Conservation (phyloP, 768 basidiomycete species). For the Russula foetens region DNA sequence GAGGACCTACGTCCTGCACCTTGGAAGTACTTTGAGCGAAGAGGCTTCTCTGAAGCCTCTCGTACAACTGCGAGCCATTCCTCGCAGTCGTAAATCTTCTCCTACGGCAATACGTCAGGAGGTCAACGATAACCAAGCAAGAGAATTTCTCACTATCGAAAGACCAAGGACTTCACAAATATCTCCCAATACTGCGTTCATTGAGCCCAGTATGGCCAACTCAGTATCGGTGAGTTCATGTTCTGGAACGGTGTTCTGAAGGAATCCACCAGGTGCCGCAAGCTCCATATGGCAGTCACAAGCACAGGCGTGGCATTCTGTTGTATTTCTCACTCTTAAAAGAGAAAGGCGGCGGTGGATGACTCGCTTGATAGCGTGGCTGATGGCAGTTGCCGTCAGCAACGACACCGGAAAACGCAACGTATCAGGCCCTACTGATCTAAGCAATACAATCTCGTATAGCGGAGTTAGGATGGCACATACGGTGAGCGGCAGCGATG, state of each 20-base stretch:
- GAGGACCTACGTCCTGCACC: background rate
- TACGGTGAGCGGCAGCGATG: constrained; percentile 12
- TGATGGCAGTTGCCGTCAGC: constrained; percentile 17
- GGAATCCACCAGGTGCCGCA: background rate
- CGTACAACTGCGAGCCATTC: constrained; percentile 4
- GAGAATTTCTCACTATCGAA: background rate
- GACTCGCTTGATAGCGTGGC: constrained; percentile 6
- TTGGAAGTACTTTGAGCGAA: constrained; percentile 7
- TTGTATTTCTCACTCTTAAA: background rate
- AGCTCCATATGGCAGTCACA: background rate
- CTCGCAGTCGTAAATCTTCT: background rate
- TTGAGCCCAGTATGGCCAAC: background rate
- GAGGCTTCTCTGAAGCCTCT: background rate
- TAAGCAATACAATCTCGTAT: background rate
- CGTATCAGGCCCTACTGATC: constrained; percentile 10
- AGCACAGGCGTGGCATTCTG: background rate
- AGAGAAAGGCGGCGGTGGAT: background rate
- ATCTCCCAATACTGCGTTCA: background rate
- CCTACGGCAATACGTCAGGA: background rate
- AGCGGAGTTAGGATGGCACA: background rate
- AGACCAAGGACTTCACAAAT: constrained; percentile 10
- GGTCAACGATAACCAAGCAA: background rate
- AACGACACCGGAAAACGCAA: constrained; percentile 13
- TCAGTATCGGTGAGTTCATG: background rate
- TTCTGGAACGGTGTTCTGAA: background rate